phyloP scores from a whole-genome alignment of 2,329 filamentous ascomycete species.

The Aspergillus intermedius region DNA sequence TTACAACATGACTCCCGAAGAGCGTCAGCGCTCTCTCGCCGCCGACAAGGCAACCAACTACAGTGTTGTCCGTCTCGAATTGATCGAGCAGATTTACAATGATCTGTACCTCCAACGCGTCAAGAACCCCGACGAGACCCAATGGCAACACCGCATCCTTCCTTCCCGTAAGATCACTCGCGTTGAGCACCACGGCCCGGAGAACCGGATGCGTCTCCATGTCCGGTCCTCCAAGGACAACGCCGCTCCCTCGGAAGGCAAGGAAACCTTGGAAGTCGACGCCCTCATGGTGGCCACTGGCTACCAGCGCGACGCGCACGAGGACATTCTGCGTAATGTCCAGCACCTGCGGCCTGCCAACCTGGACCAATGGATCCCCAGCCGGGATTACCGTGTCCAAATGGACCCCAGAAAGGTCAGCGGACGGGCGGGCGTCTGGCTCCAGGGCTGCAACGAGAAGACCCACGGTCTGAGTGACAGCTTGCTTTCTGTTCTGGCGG shows the following conservation, averaged over 20 bases:
- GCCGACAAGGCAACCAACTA: slow-evolving; percentile 86
- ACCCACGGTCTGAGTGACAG: slow-evolving; percentile 86
- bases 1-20: slow-evolving; percentile 58
- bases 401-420: slow-evolving; percentile 64
- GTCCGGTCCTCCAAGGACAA: slow-evolving; percentile 46
- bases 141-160: slow-evolving; percentile 79
- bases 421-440: slow-evolving; percentile 72
- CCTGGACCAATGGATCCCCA: slow-evolving; percentile 57
- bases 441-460: slow-evolving; percentile 89
- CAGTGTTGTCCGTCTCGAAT: slow-evolving; percentile 80
- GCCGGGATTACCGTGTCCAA: slow-evolving; percentile 70
- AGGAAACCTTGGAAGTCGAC: slow-evolving; percentile 68
- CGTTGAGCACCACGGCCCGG: slow-evolving; percentile 48
- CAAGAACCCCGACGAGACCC: slow-evolving; percentile 58
- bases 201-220: slow-evolving; percentile 52
- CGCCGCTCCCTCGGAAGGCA: slow-evolving; percentile 31
- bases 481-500: slow-evolving; percentile 69
- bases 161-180: slow-evolving; percentile 60
- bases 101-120: slow-evolving; percentile 81
- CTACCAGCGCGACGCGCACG: slow-evolving; percentile 71
- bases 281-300: slow-evolving; percentile 82
- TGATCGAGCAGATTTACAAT: slow-evolving; percentile 85
- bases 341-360: slow-evolving; percentile 59
- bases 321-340: slow-evolving; percentile 65
- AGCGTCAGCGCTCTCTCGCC: slow-evolving; percentile 56